Base-by-base conservation (phyloP, 1,139 yeast genomes). In the Pichia sp. region DNA sequence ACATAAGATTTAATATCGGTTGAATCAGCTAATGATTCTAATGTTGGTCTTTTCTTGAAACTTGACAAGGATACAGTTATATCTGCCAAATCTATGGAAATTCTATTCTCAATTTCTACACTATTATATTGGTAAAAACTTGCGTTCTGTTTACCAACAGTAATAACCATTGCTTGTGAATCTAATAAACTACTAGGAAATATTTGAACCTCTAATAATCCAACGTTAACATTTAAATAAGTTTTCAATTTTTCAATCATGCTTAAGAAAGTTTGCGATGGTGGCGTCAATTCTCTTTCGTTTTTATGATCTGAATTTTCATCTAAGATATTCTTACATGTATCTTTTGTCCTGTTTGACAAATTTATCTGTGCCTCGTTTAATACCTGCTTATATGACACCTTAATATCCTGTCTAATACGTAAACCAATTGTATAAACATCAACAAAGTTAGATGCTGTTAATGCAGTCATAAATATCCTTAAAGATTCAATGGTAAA, bases 361-460 rank as follows among this genome's bases (percentile, higher is more conserved):
- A 29, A 2, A 16, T 28, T 33, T 7, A 53, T 54, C 11, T 61
- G 59, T 1, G 85, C 76, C 50, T 80, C 87, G 30, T 73, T 67
- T 46, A 82, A 67, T 3, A 86, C 86, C 52, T 87, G 95, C 45
- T 73, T 75, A 57, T 89, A 87, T 0, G 94, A 82, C 4, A 77
- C 70, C 52, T 72, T 73, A 53, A 79, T 83, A 49, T 87, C 96
- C 53, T 80, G 84, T 28, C 80, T 70, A 71, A 89, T 80, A 54
- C 96, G 71, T 40, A 76, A 65, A 25, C 87, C 67, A 0, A 94
- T 80, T 48, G 82, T 82, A 56, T 78, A 76, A 39, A 92, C 81
- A 64, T 90, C 96, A 52, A 82, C 70, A 30, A 87, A 68, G 56
- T 84, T 87, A 0, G 96, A 82, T 0, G 95, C 94, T 0, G 95